Evolutionary conservation across 768 basidiomycete species (phyloP).

Genomic region (Psilocybe tampanensis): DNA sequence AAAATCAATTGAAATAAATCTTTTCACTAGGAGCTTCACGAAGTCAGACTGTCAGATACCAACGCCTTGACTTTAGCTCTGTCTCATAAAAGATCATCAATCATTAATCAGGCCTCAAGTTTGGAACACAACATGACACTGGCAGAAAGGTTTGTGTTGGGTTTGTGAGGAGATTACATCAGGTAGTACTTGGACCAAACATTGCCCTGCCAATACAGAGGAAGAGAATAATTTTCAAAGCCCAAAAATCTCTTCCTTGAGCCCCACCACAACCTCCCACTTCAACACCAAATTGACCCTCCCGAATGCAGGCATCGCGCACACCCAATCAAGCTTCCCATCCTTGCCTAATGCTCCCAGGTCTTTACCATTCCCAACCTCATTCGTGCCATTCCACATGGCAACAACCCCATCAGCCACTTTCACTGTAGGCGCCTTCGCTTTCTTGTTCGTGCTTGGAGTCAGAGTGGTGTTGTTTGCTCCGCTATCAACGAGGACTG

Average conservation of each 20-base stretch:
- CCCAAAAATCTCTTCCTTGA: constrained; percentile 2
- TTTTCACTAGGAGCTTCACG: no score
- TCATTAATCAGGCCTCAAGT: no score
- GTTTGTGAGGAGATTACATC: no score
- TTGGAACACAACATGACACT: no score
- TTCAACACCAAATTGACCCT: constrained; percentile 31
- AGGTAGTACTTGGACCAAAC: no score
- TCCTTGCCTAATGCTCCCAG: constrained; percentile 27
- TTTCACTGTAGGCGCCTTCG: constrained; percentile 10
- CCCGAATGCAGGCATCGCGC: constrained; percentile 27
- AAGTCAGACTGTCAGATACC: background rate
- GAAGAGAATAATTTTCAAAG: no score
- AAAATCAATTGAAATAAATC: no score
- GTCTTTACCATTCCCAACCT: constrained; percentile 13
- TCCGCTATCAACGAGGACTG: no score
- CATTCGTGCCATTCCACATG: constrained; percentile 28
- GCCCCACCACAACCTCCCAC: constrained; percentile 31
- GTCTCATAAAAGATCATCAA: no score
- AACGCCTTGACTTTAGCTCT: no score
- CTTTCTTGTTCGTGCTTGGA: background rate
- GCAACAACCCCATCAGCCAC: constrained; percentile 35
- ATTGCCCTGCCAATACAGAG: no score
- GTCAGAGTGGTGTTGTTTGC: background rate
- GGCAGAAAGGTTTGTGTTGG: no score
- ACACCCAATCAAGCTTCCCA: constrained; percentile 34